These are phyloP conservation scores for Obba rivulosa DNA, from an alignment of 768 basidiomycete genomes.

Conservation along the genomic window DNA sequence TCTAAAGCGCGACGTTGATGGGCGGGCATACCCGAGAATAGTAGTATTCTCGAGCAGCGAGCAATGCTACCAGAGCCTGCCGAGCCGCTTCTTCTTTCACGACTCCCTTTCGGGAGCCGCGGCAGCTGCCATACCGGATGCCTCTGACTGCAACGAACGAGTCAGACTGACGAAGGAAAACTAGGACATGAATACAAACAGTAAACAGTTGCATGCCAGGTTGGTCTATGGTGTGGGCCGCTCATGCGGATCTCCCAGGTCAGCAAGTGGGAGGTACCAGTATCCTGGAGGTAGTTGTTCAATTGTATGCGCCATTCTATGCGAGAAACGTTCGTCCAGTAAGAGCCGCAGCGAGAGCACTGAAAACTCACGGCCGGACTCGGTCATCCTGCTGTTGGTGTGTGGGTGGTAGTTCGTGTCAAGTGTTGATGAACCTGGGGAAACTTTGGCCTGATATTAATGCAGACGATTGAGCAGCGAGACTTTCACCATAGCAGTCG, in stretches of 20 bases:
- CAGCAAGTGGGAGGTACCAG: slow-evolving; percentile 17
- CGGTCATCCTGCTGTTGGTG: neutral
- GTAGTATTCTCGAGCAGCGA: slow-evolving; percentile 9
- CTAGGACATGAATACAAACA: slow-evolving; percentile 12
- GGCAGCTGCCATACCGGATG: slow-evolving; percentile 20
- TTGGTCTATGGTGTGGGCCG: slow-evolving; percentile 21
- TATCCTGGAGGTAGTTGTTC: slow-evolving; percentile 26
- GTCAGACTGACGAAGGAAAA: neutral
- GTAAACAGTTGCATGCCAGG: slow-evolving; percentile 24
- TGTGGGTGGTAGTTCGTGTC: neutral
- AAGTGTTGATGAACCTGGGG: neutral
- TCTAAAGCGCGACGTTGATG: too few relatives aligned
- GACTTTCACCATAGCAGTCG: neutral
- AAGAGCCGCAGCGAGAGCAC: neutral
- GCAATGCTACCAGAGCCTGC: slow-evolving; percentile 16
- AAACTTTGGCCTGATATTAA: slow-evolving; percentile 4
- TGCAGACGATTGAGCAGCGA: slow-evolving; percentile 5
- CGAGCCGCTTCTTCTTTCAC: slow-evolving; percentile 25
- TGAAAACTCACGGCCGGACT: slow-evolving; percentile 15
- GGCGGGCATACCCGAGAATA: too few relatives aligned
- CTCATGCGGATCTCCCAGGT: slow-evolving; percentile 19
- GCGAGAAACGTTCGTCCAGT: neutral
- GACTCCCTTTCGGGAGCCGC: slow-evolving; percentile 11
- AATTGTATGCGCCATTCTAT: slow-evolving; percentile 27
- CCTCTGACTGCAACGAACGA: slow-evolving; percentile 17